Evolutionary conservation across 352 stramenopile genomes (phyloP).

Genomic region (Pythium phragmitis): DNA sequence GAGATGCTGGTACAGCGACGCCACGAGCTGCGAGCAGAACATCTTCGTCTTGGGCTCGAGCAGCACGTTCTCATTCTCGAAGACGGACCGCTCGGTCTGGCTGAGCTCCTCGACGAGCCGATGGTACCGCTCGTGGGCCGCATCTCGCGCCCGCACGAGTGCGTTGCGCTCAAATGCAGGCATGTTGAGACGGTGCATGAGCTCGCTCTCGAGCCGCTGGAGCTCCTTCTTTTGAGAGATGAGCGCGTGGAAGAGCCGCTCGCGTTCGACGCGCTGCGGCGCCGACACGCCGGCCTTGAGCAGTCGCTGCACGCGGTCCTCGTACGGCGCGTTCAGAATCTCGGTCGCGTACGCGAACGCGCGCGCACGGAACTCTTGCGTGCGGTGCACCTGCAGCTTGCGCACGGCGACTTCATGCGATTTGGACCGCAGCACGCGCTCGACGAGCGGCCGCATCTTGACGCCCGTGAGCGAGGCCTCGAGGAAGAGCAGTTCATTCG

Average conservation of each 20-base stretch:
- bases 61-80: slow-evolving; percentile 65
- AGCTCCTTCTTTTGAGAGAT: slow-evolving; percentile 68
- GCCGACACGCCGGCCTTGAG: slow-evolving; percentile 80
- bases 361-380: slow-evolving; percentile 53
- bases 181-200: slow-evolving; percentile 70
- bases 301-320: slow-evolving; percentile 67
- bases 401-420: slow-evolving; percentile 70
- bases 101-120: slow-evolving; percentile 54
- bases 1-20: slow-evolving; percentile 77
- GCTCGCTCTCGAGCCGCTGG: slow-evolving; percentile 53
- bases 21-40: slow-evolving; percentile 85
- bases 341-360: slow-evolving; percentile 57
- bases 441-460: slow-evolving; percentile 79
- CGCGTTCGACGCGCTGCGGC: slow-evolving; percentile 61
- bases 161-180: slow-evolving; percentile 73
- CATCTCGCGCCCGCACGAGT: slow-evolving; percentile 46
- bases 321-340: slow-evolving; percentile 74
- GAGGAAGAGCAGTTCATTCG: slow-evolving; percentile 61
- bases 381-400: slow-evolving; percentile 70
- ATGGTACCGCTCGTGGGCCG: slow-evolving; percentile 55
- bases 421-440: slow-evolving; percentile 69
- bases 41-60: slow-evolving; percentile 51
- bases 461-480: slow-evolving; percentile 78
- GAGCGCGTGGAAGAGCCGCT: slow-evolving; percentile 72
- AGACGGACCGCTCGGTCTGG: slow-evolving; percentile 69